Evolutionary conservation across 192 early-diverging fungal species (phyloP), one percentile per base, ranked within the genome.

Genomic region (Jimgerdemannia flammicorona): DNA sequence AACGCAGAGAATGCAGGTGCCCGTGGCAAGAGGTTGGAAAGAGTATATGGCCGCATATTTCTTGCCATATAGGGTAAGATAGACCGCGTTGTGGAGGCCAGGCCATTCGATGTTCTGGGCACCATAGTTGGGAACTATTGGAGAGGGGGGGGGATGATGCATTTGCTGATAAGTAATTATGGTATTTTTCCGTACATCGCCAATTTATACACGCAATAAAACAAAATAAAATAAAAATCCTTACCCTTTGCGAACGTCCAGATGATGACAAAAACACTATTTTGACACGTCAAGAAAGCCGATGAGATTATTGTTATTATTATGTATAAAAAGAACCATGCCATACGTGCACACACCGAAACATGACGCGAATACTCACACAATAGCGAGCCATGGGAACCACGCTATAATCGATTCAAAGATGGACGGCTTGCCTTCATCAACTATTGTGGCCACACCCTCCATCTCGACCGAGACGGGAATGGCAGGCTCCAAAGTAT

Each of bases 21-120:
- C 81, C 4, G 81, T 82, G 40, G 81, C 81, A 14, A 82, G 66
- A 29, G 81, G 81, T 40, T 82, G 77, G 72, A 82, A 82, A 17
- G 44, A 69, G 77, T 77, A 82, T 29, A 82, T 43, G 17, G 81
- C 81, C 49, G 66, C 75, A 40, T 82, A 82, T 40, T 70, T 70
- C 44, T 82, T 75, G 3, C 40, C n/a, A 41, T 79, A 82, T n/a
- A 82, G 69, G 6, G 81, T 82, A 41, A 82, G 43, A 54, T 72
- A 82, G n/a, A 82, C 78, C 43, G 73, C 4, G 39, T 68, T 68
- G 67, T 68, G 19, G 67, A 68, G 67, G 9, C 67, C 67, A 40
- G 19, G 67, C 19, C 19, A 40, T 7, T 20, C 9, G 2, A 68
- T 68, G 67, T 2, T 68, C 18, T 68, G 19, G 19, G 67, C 67